phyloP scores from a whole-genome alignment of 1,284 basidiomycete genomes.

The Somion occarium region DNA sequence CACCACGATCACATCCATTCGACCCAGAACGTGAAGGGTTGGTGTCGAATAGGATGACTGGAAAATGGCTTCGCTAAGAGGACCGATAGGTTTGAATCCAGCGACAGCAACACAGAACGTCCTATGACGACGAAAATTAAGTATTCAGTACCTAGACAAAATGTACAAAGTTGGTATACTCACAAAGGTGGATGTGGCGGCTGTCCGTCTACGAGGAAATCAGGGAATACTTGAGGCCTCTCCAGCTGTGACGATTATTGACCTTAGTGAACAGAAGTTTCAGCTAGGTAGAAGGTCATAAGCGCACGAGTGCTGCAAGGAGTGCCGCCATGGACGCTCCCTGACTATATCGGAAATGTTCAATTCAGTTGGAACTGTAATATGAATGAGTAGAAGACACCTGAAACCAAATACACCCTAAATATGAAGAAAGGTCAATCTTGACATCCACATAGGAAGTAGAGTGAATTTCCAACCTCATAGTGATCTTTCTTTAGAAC shows the following conservation, averaged over 20 bases:
- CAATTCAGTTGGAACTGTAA: neutral
- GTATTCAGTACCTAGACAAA: constrained; percentile 2
- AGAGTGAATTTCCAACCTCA: no score
- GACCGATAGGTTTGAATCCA: constrained; percentile 57
- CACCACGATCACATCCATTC: constrained; percentile 76
- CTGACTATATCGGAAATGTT: constrained; percentile 44
- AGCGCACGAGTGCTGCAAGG: constrained; percentile 65
- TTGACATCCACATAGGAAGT: constrained; percentile 7
- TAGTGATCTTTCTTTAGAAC: constrained; percentile 48
- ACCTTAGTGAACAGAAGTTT: no score
- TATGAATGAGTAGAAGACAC: constrained; percentile 25
- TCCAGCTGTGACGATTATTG: constrained; percentile 37
- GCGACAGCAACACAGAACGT: constrained; percentile 67
- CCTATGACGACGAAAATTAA: constrained; percentile 38
- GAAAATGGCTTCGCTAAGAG: constrained; percentile 51
- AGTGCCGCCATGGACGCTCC: constrained; percentile 79
- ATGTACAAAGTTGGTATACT: constrained; percentile 18
- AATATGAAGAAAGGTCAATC: neutral
- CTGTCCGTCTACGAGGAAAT: constrained; percentile 63
- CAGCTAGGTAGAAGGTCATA: neutral
- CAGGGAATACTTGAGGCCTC: constrained; percentile 51
- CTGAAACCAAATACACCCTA: constrained; percentile 85
- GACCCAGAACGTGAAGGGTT: constrained; percentile 79
- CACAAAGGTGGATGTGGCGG: constrained; percentile 69
- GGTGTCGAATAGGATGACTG: constrained; percentile 59